Conservation (phyloP, 768 basidiomycete genomes). For the Leccinum uliginosum region DNA sequence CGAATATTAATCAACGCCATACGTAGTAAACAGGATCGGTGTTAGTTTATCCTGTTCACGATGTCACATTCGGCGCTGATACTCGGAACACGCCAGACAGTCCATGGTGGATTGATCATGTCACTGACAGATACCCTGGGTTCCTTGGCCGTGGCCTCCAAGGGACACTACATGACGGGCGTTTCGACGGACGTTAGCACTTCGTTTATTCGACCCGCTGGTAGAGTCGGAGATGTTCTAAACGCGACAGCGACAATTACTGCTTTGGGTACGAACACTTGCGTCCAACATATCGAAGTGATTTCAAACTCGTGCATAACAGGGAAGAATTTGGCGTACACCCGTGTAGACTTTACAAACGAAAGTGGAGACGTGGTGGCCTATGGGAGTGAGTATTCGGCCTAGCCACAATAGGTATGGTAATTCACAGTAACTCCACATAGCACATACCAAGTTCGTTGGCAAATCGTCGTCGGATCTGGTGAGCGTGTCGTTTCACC, state of each 20-base stretch:
- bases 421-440: slow-evolving; percentile 1
- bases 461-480: slow-evolving; percentile 55
- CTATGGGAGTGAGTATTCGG: slow-evolving; percentile 61
- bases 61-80: neutral
- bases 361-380: slow-evolving; percentile 66
- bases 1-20: neutral
- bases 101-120: slow-evolving; percentile 78
- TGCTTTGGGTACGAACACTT: slow-evolving; percentile 51
- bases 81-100: slow-evolving; percentile 34
- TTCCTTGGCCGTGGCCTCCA: slow-evolving; percentile 76
- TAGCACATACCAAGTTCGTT: slow-evolving; percentile 85
- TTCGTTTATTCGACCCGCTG: slow-evolving; percentile 74
- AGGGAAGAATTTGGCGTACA: slow-evolving; percentile 81
- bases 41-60: slow-evolving; percentile 37
- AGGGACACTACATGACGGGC: slow-evolving; percentile 84
- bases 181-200: slow-evolving; percentile 80
- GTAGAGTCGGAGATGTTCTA: slow-evolving; percentile 64
- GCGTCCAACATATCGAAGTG: neutral
- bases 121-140: slow-evolving; percentile 83
- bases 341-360: slow-evolving; percentile 71
- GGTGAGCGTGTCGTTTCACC: slow-evolving; percentile 24
- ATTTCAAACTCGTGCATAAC: neutral
- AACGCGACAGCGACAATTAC: slow-evolving; percentile 62
- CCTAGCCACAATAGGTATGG: too few species aligned
- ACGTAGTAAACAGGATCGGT: slow-evolving; percentile 75